A percentile compares a stretch with the other conserved stretches of the same genome.
phyloP scores from a whole-genome alignment of 108 stramenopile species.

The Cyclotella baltica region DNA sequence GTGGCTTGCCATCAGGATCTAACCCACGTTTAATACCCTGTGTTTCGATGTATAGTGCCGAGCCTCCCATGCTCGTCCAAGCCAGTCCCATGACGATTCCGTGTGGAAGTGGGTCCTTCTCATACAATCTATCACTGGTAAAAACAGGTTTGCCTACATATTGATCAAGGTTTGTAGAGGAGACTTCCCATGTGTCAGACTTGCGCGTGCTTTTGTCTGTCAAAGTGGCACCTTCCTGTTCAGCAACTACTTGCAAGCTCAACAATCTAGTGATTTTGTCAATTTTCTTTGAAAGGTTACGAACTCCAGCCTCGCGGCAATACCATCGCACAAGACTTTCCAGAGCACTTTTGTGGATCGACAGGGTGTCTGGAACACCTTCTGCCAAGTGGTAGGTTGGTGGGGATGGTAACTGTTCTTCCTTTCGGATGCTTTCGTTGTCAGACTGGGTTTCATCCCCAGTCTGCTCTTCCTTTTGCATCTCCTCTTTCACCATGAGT shows the following conservation, averaged over 20 bases:
- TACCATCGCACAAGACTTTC: constrained; percentile 95
- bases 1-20: constrained; percentile 73
- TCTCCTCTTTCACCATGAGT: constrained; percentile 61
- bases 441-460: constrained; percentile 18
- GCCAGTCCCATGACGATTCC: constrained; percentile 99
- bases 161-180: constrained; percentile 78
- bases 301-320: constrained; percentile 97
- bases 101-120: constrained; percentile 87
- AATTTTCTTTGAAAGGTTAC: constrained; percentile 95
- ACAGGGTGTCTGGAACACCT: constrained; percentile 72
- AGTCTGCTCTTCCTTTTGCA: constrained; percentile 30
- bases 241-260: constrained; percentile 88
- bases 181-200: constrained; percentile 73
- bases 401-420: constrained; percentile 36
- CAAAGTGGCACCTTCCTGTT: constrained; percentile 75
- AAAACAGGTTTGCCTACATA: constrained; percentile 97
- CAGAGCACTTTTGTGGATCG: constrained; percentile 83
- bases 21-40: constrained; percentile 83
- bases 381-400: constrained; percentile 56
- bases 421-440: constrained; percentile 13
- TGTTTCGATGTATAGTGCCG: constrained; percentile 97
- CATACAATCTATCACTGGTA: constrained; percentile 92
- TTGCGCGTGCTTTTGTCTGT: constrained; percentile 81
- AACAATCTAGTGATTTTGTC: constrained; percentile 94
- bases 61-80: constrained; percentile 97